These are phyloP conservation scores for Hypoxylon intermedium DNA, from an alignment of 495 filamentous ascomycete species.

Conservation along the genomic window DNA sequence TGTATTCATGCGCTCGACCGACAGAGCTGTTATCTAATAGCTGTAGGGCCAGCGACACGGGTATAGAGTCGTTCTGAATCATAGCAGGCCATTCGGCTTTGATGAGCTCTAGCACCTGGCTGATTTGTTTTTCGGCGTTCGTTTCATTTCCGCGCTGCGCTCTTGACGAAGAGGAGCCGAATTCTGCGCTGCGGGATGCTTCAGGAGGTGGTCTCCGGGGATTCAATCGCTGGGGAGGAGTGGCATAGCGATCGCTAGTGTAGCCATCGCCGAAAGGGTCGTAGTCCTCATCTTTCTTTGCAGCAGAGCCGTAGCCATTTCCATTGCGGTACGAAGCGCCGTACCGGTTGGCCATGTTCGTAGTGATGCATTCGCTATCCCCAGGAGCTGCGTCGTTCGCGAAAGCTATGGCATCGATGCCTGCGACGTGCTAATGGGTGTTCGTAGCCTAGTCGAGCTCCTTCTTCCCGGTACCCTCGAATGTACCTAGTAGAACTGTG, in stretches of 20 bases:
- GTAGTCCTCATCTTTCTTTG: slow-evolving; percentile 50
- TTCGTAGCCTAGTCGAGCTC: too few species aligned
- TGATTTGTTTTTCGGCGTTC: slow-evolving; percentile 56
- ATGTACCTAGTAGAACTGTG: too few species aligned
- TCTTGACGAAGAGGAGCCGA: slow-evolving; percentile 32
- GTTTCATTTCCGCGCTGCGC: slow-evolving; percentile 44
- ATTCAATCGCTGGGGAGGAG: slow-evolving; percentile 39
- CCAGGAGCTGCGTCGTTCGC: neutral
- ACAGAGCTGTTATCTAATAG: slow-evolving; percentile 93
- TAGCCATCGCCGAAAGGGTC: slow-evolving; percentile 57
- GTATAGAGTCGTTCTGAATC: slow-evolving; percentile 83
- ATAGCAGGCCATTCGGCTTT: slow-evolving; percentile 91
- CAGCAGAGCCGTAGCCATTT: slow-evolving; percentile 28
- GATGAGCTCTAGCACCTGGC: slow-evolving; percentile 66
- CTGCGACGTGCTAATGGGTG: neutral
- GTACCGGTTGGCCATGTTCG: slow-evolving; percentile 53
- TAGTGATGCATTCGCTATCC: slow-evolving; percentile 37
- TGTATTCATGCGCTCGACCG: slow-evolving; percentile 85
- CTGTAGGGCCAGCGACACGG: slow-evolving; percentile 90
- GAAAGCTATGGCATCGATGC: slow-evolving; percentile 2
- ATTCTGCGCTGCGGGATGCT: slow-evolving; percentile 17
- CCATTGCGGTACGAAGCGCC: slow-evolving; percentile 50
- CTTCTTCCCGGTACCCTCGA: too few species aligned
- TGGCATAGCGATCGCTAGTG: slow-evolving; percentile 47
- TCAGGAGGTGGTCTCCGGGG: slow-evolving; percentile 37